Percentiles rank a stretch among this genome's conserved stretches.
phyloP scores from a whole-genome alignment of 208 protist genomes.

The Leptomonas seymouri region DNA sequence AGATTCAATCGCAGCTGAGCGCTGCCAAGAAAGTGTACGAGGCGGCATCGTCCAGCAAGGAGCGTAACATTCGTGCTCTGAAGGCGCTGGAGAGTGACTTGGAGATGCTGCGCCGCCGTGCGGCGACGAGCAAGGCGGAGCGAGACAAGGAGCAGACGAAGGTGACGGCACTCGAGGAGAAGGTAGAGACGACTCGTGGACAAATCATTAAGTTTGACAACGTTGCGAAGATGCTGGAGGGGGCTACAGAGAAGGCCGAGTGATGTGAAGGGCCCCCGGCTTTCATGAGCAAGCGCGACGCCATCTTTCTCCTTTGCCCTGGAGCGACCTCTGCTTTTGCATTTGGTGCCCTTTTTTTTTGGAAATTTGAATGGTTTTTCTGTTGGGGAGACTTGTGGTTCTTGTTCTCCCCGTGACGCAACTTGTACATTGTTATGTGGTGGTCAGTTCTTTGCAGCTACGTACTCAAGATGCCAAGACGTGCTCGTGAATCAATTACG shows the following conservation, averaged over 20 bases:
- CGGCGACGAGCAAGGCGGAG: constrained; percentile 43
- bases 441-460: too few species aligned
- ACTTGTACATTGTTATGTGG: too few species aligned
- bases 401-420: too few species aligned
- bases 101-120: constrained; percentile 39
- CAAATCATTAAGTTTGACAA: constrained; percentile 55
- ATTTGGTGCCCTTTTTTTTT: too few species aligned
- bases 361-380: too few species aligned
- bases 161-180: constrained; percentile 49
- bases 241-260: not conserved
- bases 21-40: constrained; percentile 63
- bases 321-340: too few species aligned
- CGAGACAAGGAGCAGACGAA: constrained; percentile 56
- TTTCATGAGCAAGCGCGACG: too few species aligned
- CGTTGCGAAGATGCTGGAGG: constrained; percentile 40
- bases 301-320: too few species aligned
- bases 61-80: constrained; percentile 49
- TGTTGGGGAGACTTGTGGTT: too few species aligned
- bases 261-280: not conserved
- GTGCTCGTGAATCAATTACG: too few species aligned
- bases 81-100: constrained; percentile 54
- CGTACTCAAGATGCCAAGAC: too few species aligned
- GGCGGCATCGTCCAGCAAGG: constrained; percentile 48
- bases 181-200: constrained; percentile 38
- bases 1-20: constrained; percentile 55